Percentiles rank a stretch among this genome's conserved stretches.
Conservation (phyloP, 352 stramenopile genomes). For the Phytopythium montanum region DNA sequence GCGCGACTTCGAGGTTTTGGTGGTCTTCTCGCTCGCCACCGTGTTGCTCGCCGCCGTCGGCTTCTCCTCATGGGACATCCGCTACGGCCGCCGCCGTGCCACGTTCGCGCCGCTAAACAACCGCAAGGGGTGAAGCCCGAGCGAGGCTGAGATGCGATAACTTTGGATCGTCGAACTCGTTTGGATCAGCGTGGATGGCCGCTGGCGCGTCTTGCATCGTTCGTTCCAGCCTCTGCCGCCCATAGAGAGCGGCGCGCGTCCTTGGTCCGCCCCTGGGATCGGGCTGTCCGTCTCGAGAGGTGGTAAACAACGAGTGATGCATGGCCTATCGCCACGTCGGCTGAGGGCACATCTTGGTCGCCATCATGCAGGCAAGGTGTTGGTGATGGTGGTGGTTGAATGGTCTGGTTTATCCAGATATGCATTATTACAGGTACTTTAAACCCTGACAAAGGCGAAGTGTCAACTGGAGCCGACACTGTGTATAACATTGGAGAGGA, state of each 20-base stretch:
- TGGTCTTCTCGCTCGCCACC: slow-evolving; percentile 44
- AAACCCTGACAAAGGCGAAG: too few species aligned
- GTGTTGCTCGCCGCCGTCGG: slow-evolving; percentile 44
- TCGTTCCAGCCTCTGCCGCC: background rate
- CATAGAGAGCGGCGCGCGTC: background rate
- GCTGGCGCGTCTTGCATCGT: background rate
- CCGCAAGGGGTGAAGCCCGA: background rate
- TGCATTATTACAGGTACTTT: too few species aligned
- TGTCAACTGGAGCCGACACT: background rate
- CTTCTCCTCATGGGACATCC: slow-evolving; percentile 49
- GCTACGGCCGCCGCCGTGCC: slow-evolving; percentile 30
- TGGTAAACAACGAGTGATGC: background rate
- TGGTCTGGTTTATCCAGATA: too few species aligned
- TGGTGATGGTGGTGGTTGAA: too few species aligned
- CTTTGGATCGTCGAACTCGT: too few species aligned
- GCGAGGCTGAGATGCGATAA: background rate
- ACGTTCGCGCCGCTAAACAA: slow-evolving; percentile 17
- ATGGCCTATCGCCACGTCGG: too few species aligned
- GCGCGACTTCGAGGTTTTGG: slow-evolving; percentile 48
- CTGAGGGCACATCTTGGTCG: background rate
- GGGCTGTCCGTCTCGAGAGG: too few species aligned
- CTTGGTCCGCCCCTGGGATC: background rate
- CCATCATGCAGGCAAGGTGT: background rate
- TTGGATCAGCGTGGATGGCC: too few species aligned
- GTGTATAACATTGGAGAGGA: background rate